Conservation (phyloP, 306 rosid species). For the Arachis stenosperma region DNA sequence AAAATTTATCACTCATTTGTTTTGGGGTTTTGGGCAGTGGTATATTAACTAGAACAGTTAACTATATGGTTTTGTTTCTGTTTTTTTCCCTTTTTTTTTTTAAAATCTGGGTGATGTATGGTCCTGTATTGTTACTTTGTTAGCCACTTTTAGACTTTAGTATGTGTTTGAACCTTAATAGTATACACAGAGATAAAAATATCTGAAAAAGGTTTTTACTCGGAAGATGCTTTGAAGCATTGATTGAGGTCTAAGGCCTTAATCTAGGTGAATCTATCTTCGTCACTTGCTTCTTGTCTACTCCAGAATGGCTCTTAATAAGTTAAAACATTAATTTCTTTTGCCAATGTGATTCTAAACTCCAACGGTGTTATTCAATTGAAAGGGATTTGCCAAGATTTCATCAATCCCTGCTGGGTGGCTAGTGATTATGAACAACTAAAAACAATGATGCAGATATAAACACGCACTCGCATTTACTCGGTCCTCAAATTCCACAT, state of each 20-base stretch:
- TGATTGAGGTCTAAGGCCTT: not conserved
- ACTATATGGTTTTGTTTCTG: slow-evolving; percentile 21
- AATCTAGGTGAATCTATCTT: not conserved
- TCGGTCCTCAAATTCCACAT: not conserved
- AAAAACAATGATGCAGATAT: not conserved
- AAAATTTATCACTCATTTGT: slow-evolving; percentile 21
- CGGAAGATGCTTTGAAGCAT: slow-evolving; percentile 9
- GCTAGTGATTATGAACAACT: not conserved
- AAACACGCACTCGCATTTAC: not conserved
- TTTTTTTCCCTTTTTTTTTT: slow-evolving; percentile 2
- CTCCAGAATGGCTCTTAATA: not conserved
- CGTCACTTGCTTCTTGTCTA: too few species aligned
- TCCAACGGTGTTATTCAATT: not conserved
- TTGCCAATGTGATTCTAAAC: not conserved
- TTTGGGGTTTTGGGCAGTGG: not conserved
- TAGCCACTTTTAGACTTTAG: slow-evolving; percentile 19
- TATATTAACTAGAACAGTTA: slow-evolving; percentile 25
- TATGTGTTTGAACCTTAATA: slow-evolving; percentile 28
- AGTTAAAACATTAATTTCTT: too few species aligned
- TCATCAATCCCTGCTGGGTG: not conserved
- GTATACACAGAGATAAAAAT: slow-evolving; percentile 22
- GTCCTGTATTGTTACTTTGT: slow-evolving; percentile 14
- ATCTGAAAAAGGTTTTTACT: slow-evolving; percentile 3
- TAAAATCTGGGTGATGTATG: not conserved
- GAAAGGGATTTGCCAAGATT: not conserved